These are phyloP conservation scores for Saccharomycopsis lassenensis DNA, from an alignment of 805 yeast genomes.

Conservation along the genomic window DNA sequence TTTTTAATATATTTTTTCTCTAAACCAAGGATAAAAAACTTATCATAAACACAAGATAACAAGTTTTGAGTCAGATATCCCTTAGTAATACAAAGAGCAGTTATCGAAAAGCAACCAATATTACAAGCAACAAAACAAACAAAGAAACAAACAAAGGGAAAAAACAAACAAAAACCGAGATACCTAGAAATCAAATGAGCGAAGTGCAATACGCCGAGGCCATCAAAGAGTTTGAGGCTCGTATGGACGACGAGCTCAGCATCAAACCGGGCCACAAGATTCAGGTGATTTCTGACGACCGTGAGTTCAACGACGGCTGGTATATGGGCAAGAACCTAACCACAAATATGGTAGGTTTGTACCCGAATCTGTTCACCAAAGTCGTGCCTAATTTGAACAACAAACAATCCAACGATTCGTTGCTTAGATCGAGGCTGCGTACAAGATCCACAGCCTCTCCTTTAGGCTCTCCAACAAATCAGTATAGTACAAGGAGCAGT, in stretches of 20 bases:
- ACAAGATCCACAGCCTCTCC: constrained; percentile 37
- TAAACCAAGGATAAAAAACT: too few species aligned
- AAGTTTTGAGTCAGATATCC: too few species aligned
- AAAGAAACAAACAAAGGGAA: too few species aligned
- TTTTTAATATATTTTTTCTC: too few species aligned
- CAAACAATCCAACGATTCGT: constrained; percentile 20
- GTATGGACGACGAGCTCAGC: constrained; percentile 83
- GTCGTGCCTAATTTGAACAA: constrained; percentile 23
- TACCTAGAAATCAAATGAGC: too few species aligned
- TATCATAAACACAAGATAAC: too few species aligned
- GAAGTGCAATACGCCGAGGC: constrained; percentile 32
- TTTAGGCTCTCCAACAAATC: constrained; percentile 6
- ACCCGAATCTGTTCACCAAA: constrained; percentile 84
- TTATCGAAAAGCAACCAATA: too few species aligned
- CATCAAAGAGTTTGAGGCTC: constrained; percentile 76
- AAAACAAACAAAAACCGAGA: too few species aligned
- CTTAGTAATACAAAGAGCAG: too few species aligned
- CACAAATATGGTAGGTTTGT: constrained; percentile 71
- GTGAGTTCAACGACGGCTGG: constrained; percentile 96
- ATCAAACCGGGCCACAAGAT: constrained; percentile 74
- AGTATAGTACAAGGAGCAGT: constrained; percentile 1
- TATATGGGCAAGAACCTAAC: constrained; percentile 74
- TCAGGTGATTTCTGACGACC: constrained; percentile 85
- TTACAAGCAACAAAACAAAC: too few species aligned
- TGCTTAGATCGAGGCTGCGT: constrained; percentile 50